Evolutionary conservation across 1,284 basidiomycete genomes (phyloP).

Genomic region (Puccinia novopanici): DNA sequence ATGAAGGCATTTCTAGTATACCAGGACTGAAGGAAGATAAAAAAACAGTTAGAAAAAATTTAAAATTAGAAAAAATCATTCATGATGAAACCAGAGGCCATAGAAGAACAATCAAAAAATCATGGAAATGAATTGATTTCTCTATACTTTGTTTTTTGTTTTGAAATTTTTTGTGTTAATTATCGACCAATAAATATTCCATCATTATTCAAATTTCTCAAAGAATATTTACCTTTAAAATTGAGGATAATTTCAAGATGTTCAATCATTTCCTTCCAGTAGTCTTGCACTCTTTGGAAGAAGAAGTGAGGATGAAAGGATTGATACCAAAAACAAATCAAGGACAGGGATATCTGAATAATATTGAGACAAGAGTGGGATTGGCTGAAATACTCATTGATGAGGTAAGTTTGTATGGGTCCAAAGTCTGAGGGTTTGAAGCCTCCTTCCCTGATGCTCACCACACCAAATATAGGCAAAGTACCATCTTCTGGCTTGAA

Average conservation of each 20-base stretch:
- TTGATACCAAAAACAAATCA: constrained; percentile 1
- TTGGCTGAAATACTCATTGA: not conserved
- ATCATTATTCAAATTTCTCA: not conserved
- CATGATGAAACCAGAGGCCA: too few species aligned
- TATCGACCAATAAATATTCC: not conserved
- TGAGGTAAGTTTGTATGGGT: not conserved
- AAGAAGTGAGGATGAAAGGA: not conserved
- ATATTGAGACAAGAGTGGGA: not conserved
- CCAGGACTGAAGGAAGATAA: too few species aligned
- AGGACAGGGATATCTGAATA: not conserved
- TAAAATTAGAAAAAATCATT: too few species aligned
- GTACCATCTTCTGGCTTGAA: not conserved
- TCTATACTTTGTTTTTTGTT: too few species aligned
- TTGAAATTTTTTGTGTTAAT: not conserved
- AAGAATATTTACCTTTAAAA: not conserved
- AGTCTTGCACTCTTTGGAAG: not conserved
- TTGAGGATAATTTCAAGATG: not conserved
- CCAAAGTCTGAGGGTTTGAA: not conserved
- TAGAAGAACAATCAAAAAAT: too few species aligned
- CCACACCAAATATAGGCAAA: not conserved
- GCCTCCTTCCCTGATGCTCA: not conserved
- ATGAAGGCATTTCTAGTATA: too few species aligned
- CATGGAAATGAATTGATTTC: too few species aligned
- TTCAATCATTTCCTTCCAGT: not conserved
- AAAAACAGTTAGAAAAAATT: too few species aligned